A percentile compares a stretch with the other conserved stretches of the same genome.
Conservation (phyloP, 1,284 basidiomycete genomes). For the Cutaneotrichosporon curvatum region DNA sequence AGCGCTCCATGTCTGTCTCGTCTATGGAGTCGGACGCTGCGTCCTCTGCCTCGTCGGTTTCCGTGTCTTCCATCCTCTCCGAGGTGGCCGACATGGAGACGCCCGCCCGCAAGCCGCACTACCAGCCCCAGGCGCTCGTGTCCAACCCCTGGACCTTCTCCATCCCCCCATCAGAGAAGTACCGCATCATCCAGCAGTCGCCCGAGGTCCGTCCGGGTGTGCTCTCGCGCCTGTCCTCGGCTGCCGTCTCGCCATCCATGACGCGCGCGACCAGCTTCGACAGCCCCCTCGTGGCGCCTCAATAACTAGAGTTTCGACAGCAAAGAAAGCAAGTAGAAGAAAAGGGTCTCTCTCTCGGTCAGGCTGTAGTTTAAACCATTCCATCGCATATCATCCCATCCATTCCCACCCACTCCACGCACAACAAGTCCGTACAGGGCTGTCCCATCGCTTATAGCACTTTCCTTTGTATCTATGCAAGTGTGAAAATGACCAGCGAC, state of each 20-base stretch:
- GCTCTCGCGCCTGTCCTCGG: constrained; percentile 11
- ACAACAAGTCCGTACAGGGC: neutral
- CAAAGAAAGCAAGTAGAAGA: neutral
- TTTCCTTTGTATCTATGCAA: constrained; percentile 13
- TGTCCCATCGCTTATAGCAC: constrained; percentile 6
- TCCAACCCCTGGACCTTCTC: constrained; percentile 30
- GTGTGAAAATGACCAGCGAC: neutral
- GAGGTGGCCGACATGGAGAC: constrained; percentile 15
- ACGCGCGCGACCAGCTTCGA: constrained; percentile 10
- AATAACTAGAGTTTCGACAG: neutral
- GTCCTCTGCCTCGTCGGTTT: constrained; percentile 31
- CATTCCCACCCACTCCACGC: neutral
- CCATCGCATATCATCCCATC: neutral
- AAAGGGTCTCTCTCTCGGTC: neutral
- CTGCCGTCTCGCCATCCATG: constrained; percentile 10
- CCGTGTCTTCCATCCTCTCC: constrained; percentile 30
- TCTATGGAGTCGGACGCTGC: constrained; percentile 25
- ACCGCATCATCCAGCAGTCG: constrained; percentile 33
- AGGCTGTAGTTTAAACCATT: neutral
- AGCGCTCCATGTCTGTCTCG: constrained; percentile 10
- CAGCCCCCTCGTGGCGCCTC: neutral
- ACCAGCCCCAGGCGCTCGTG: constrained; percentile 39
- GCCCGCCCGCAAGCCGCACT: constrained; percentile 17
- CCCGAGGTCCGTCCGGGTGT: constrained; percentile 41
- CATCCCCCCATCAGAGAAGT: constrained; percentile 43